A percentile compares a stretch with the other conserved stretches of the same genome.
Conservation (phyloP, 139 green algal species). For the Mesotaenium endlicherianum region DNA sequence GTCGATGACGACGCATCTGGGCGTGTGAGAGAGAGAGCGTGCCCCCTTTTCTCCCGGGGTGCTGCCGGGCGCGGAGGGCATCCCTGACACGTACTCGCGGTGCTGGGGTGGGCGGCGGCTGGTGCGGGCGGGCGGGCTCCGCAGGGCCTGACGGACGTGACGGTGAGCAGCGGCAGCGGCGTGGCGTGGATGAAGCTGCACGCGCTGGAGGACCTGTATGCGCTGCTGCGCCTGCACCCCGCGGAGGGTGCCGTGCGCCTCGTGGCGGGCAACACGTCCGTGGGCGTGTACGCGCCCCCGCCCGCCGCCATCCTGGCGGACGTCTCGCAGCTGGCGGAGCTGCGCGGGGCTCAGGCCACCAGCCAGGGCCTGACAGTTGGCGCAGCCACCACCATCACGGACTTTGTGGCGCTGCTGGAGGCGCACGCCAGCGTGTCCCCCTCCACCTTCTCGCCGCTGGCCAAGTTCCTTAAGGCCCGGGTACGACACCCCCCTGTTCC, state of each 20-base stretch:
- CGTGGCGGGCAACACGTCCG: conserved; percentile 64
- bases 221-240: neutral
- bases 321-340: neutral
- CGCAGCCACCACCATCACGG: conserved; percentile 48
- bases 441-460: neutral
- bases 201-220: neutral
- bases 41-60: too few relatives aligned
- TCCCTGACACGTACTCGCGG: too few relatives aligned
- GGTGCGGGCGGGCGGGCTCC: too few relatives aligned
- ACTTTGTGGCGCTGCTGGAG: conserved; percentile 33
- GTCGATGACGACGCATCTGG: too few relatives aligned
- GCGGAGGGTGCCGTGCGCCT: conserved; percentile 31
- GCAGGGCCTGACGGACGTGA: too few relatives aligned
- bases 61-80: too few relatives aligned
- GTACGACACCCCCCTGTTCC: too few relatives aligned
- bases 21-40: too few relatives aligned
- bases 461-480: too few relatives aligned
- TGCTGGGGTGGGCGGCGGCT: too few relatives aligned
- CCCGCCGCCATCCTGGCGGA: conserved; percentile 29
- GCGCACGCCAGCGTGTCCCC: neutral
- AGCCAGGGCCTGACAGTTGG: conserved; percentile 34
- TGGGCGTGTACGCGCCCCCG: conserved; percentile 55
- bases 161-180: too few relatives aligned
- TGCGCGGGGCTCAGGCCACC: neutral
- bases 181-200: neutral